These are phyloP conservation scores for Pyricularia sp. DNA, from an alignment of 2,329 filamentous ascomycete species.

Conservation along the genomic window DNA sequence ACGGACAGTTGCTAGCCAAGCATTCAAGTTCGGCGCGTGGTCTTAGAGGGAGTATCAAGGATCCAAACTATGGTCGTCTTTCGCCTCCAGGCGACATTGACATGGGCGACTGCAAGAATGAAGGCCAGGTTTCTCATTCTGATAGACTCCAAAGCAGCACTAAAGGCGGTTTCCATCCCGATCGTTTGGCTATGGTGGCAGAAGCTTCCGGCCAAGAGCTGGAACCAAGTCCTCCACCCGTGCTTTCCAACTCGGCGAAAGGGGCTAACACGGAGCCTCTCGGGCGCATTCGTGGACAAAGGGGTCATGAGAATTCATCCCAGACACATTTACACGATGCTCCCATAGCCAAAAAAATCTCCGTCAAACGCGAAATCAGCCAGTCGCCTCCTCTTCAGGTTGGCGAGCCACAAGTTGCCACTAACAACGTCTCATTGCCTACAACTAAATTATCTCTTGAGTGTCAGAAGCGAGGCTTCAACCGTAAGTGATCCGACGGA, in stretches of 20 bases:
- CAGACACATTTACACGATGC: not conserved
- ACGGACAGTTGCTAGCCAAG: too few relatives aligned
- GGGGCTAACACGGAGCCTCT: not conserved
- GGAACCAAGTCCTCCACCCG: not conserved
- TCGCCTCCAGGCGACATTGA: not conserved
- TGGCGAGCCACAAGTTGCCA: not conserved
- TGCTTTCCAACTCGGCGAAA: not conserved
- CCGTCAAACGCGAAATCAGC: not conserved
- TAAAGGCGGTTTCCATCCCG: not conserved
- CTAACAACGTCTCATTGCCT: not conserved
- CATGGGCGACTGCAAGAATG: not conserved
- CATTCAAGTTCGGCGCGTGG: not conserved
- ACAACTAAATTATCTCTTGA: not conserved
- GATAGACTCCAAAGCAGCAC: not conserved
- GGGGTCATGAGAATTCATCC: not conserved
- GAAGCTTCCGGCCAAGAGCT: not conserved
- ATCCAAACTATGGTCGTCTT: constrained; percentile 1
- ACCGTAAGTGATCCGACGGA: not conserved
- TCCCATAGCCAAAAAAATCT: not conserved
- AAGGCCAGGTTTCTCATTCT: not conserved
- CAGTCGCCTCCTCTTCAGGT: not conserved
- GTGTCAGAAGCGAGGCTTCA: constrained; percentile 2
- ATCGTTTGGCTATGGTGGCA: not conserved
- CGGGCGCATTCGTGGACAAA: not conserved
- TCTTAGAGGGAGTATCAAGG: not conserved